Conservation (phyloP, 164 flowering plant species). For the Umbilicus rupestris region DNA sequence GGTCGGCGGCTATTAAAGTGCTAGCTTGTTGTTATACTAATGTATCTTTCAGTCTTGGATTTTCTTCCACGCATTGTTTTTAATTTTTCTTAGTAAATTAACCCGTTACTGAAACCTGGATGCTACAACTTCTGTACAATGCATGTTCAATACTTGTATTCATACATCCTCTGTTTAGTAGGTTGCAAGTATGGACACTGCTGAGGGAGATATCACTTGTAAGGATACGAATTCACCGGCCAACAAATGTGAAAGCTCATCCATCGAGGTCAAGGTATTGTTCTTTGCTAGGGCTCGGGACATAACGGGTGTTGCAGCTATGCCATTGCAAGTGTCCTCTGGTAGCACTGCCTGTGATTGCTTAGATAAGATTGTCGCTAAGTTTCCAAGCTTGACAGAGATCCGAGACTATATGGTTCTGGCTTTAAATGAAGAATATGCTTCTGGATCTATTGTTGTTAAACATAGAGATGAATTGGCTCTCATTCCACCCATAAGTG, state of each 20-base stretch:
- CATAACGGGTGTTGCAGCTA: slow-evolving; percentile 52
- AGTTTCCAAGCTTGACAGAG: slow-evolving; percentile 61
- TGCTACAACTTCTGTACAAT: no score
- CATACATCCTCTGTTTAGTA: not conserved
- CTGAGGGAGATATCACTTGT: not conserved
- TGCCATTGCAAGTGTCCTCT: slow-evolving; percentile 43
- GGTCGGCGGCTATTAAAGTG: no score
- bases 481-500: slow-evolving; percentile 95
- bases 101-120: no score
- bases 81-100: no score
- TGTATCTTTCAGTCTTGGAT: no score
- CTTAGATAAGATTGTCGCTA: slow-evolving; percentile 38
- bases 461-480: slow-evolving; percentile 80
- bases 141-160: no score
- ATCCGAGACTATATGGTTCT: slow-evolving; percentile 65
- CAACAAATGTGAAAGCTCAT: slow-evolving; percentile 13
- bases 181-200: slow-evolving; percentile 6
- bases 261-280: slow-evolving; percentile 67
- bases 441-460: slow-evolving; percentile 51
- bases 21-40: no score
- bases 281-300: slow-evolving; percentile 98
- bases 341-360: slow-evolving; percentile 77
- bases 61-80: no score
- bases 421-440: slow-evolving; percentile 86
- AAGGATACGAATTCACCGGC: no score